These are phyloP conservation scores for Panaeolus cyanescens DNA, from an alignment of 768 basidiomycete species.

Conservation along the genomic window DNA sequence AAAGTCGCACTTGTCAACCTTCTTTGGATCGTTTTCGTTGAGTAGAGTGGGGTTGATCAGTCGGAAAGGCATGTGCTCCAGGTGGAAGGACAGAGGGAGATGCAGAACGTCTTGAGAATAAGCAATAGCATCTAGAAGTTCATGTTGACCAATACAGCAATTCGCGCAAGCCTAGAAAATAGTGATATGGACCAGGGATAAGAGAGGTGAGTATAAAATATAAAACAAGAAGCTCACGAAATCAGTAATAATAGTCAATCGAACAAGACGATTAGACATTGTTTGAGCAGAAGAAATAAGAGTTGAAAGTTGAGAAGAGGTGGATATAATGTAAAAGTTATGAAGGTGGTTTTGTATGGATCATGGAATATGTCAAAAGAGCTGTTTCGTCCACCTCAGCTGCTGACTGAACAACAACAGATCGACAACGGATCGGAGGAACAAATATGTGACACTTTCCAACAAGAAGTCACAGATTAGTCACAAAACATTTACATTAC, in stretches of 20 bases:
- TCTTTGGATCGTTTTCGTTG: conserved; percentile 36
- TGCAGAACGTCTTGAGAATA: conserved; percentile 48
- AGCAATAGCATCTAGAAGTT: conserved; percentile 50
- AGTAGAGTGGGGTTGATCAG: conserved; percentile 42
- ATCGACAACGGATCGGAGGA: conserved; percentile 18
- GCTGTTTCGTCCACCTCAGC: conserved; percentile 15
- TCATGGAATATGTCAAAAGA: conserved; percentile 23
- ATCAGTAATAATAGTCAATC: conserved; percentile 50
- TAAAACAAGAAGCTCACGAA: conserved; percentile 34
- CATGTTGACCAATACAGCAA: conserved; percentile 55
- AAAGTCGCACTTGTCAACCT: conserved; percentile 43
- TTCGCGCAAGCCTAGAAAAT: conserved; percentile 46
- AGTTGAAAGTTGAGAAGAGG: conserved; percentile 9
- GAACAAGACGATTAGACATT: conserved; percentile 46
- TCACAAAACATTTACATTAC: neutral
- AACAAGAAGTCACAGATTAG: conserved; percentile 12
- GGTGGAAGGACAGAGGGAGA: conserved; percentile 50
- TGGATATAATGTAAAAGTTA: conserved; percentile 17
- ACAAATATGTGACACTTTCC: conserved; percentile 9
- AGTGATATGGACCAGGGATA: conserved; percentile 4
- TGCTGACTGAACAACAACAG: conserved; percentile 33
- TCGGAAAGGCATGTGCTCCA: conserved; percentile 55
- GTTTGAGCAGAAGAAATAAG: conserved; percentile 1
- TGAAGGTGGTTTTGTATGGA: conserved; percentile 25
- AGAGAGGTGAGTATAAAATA: conserved; percentile 1